Percentiles rank a stretch among this genome's conserved stretches.
Evolutionary conservation across 352 stramenopile genomes (phyloP).

Genomic region (Poterioochromonas sp.): DNA sequence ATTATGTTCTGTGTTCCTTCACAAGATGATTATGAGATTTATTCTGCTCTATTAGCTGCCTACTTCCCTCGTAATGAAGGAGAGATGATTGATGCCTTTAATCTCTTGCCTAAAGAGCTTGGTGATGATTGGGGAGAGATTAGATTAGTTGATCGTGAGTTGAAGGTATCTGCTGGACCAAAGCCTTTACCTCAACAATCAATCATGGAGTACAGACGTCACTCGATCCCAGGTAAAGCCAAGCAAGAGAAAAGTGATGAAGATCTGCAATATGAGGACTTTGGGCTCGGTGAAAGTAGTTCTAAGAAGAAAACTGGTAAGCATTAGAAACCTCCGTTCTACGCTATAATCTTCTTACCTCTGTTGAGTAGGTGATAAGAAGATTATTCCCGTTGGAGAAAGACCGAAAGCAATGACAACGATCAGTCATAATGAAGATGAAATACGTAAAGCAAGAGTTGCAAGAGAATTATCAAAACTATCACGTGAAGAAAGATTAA

Average conservation of each 20-base stretch:
- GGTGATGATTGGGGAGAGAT: slow-evolving; percentile 15
- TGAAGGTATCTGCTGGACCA: slow-evolving; percentile 2
- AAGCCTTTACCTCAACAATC: neutral
- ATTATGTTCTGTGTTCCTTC: slow-evolving; percentile 21
- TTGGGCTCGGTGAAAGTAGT: too few relatives aligned
- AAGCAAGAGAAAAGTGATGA: too few relatives aligned
- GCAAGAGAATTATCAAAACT: neutral
- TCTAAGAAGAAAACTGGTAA: too few relatives aligned
- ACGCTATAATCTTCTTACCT: too few relatives aligned
- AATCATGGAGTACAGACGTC: neutral
- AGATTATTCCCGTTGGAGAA: too few relatives aligned
- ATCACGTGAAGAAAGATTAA: neutral
- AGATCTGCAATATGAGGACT: too few relatives aligned
- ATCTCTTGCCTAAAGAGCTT: neutral
- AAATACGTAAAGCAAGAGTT: neutral
- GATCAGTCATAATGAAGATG: neutral
- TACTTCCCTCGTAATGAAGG: neutral
- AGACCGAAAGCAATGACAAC: too few relatives aligned
- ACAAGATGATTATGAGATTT: slow-evolving; percentile 24
- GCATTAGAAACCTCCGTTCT: too few relatives aligned
- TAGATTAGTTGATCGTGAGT: neutral
- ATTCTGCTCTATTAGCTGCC: neutral
- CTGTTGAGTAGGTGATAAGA: too few relatives aligned
- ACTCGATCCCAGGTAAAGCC: too few relatives aligned
- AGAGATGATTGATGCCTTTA: neutral